Conservation (phyloP, 345 rosid genomes). For the Eucalyptus curtisii region DNA sequence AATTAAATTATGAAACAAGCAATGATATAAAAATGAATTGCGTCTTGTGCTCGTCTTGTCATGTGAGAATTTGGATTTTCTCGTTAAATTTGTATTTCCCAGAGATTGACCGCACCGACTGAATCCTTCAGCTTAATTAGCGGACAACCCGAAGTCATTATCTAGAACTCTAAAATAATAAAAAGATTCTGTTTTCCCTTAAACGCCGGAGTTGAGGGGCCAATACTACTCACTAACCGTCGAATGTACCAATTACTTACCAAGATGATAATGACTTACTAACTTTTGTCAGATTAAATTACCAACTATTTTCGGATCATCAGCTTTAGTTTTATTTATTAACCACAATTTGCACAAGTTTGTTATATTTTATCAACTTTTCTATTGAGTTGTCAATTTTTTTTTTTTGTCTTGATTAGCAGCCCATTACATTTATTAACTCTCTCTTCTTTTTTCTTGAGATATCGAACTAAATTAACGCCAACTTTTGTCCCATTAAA, state of each 20-base stretch:
- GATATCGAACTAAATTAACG: background rate
- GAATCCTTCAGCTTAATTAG: background rate
- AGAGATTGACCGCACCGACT: background rate
- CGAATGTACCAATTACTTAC: background rate
- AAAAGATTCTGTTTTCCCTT: background rate
- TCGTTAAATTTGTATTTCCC: background rate
- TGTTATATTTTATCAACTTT: background rate
- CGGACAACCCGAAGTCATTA: background rate
- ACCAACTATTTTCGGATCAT: background rate
- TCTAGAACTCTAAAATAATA: background rate
- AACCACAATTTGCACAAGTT: background rate
- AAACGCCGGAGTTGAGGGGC: background rate
- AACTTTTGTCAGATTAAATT: background rate
- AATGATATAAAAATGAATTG: background rate
- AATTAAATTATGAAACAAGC: background rate
- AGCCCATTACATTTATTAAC: background rate
- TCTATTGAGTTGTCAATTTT: background rate
- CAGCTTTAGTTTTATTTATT: background rate
- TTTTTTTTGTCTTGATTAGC: background rate
- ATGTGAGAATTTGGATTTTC: background rate
- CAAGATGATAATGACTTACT: background rate
- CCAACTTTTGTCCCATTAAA: background rate
- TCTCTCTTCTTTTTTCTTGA: background rate
- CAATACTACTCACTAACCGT: background rate
- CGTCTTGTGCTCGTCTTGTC: background rate